These are phyloP conservation scores for Tolypocladium tundrense DNA, from an alignment of 2,329 filamentous ascomycete species.

Conservation along the genomic window DNA sequence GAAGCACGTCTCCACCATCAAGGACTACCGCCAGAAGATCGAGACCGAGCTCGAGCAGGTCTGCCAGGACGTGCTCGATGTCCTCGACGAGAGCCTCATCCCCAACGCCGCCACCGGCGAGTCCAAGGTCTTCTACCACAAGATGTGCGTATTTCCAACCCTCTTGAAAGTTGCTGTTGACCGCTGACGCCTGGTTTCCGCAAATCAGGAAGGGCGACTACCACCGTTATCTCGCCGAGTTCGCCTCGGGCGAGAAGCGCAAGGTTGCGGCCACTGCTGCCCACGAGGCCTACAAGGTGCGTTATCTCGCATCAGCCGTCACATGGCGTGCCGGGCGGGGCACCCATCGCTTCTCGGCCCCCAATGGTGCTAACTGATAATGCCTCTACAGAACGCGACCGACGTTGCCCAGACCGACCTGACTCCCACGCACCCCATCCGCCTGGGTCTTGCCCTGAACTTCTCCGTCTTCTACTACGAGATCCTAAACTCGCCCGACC, in stretches of 20 bases:
- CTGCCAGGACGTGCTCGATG: constrained; percentile 94
- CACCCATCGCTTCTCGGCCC: constrained; percentile 5
- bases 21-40: constrained; percentile 97
- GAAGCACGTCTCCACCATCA: constrained; percentile 88
- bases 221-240: constrained; percentile 91
- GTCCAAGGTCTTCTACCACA: constrained; percentile 99
- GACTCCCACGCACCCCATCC: constrained; percentile 94
- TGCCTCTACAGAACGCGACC: constrained; percentile 67
- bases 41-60: constrained; percentile 95
- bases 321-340: constrained; percentile 11
- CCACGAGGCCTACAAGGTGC: constrained; percentile 95
- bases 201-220: constrained; percentile 82
- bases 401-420: constrained; percentile 97
- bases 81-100: constrained; percentile 86
- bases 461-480: constrained; percentile 99
- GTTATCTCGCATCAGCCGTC: constrained; percentile 12
- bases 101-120: constrained; percentile 93
- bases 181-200: constrained; percentile 3
- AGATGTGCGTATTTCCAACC: constrained; percentile 63
- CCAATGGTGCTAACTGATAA: neutral
- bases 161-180: neutral
- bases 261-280: constrained; percentile 79
- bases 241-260: constrained; percentile 85
- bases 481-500: constrained; percentile 96
- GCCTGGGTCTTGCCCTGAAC: constrained; percentile 93